A percentile compares a stretch with the other conserved stretches of the same genome.
These are phyloP conservation scores for Annulohypoxylon moriforme DNA, from an alignment of 495 filamentous ascomycete genomes.

Conservation along the genomic window DNA sequence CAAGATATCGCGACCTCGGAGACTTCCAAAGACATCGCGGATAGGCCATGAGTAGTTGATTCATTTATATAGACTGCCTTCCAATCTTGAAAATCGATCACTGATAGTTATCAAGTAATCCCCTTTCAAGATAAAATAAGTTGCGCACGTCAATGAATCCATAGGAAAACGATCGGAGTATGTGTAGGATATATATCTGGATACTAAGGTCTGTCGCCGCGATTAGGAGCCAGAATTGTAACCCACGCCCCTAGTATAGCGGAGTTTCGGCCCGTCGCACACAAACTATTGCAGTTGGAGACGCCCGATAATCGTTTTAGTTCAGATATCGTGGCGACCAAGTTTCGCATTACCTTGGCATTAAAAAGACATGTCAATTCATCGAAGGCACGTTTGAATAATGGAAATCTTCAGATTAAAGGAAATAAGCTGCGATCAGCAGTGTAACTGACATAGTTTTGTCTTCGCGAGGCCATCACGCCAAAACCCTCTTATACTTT, in stretches of 20 bases:
- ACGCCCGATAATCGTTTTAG: neutral
- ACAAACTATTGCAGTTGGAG: conserved; percentile 4
- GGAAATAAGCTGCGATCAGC: conserved; percentile 38
- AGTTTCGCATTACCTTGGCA: neutral
- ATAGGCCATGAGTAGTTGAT: too few relatives aligned
- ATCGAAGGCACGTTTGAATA: conserved; percentile 7
- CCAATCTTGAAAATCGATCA: too few relatives aligned
- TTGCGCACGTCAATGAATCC: neutral
- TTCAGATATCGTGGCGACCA: neutral
- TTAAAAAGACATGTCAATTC: neutral
- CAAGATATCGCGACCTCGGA: conserved; percentile 58
- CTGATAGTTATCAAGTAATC: neutral
- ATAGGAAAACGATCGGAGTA: neutral
- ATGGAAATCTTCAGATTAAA: conserved; percentile 36
- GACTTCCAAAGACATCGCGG: neutral
- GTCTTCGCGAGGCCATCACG: conserved; percentile 31
- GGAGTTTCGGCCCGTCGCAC: conserved; percentile 32
- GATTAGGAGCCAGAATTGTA: neutral
- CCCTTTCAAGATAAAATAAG: neutral
- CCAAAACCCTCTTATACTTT: conserved; percentile 17
- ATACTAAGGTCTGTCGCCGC: neutral
- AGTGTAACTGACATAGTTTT: conserved; percentile 38
- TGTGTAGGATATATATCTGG: conserved; percentile 1
- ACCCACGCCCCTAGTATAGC: neutral
- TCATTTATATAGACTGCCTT: neutral